phyloP scores from a whole-genome alignment of 2,329 filamentous ascomycete genomes.

The Gaeumannomyces sp. region DNA sequence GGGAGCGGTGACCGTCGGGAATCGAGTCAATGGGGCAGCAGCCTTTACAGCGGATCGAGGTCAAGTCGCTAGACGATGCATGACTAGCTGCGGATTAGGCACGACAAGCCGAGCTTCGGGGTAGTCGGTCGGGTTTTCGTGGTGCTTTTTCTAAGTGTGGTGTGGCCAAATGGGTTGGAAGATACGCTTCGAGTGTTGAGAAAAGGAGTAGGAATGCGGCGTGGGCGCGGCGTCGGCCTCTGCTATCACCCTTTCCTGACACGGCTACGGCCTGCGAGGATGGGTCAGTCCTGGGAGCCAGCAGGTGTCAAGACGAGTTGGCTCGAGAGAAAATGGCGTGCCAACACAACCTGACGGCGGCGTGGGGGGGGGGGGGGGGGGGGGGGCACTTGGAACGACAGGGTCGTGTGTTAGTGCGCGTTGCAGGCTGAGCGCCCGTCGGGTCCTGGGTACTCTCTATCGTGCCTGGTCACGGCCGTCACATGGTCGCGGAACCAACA shows the following conservation, averaged over 20 bases:
- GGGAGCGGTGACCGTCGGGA: not conserved
- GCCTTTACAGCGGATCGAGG: not conserved
- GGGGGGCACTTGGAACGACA: not conserved
- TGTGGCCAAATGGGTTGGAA: not conserved
- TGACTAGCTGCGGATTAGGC: not conserved
- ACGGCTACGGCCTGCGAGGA: not conserved
- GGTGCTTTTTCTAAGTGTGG: not conserved
- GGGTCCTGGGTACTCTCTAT: not conserved
- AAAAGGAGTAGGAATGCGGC: not conserved
- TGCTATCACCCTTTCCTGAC: not conserved
- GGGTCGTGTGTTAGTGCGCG: not conserved
- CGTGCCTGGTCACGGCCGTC: not conserved
- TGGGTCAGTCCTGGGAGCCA: not conserved
- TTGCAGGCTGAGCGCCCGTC: not conserved
- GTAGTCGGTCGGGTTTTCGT: not conserved
- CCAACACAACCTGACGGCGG: not conserved
- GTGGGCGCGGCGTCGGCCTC: not conserved
- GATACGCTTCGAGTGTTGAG: not conserved
- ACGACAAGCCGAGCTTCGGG: not conserved
- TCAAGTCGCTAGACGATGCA: not conserved
- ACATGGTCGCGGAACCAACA: not conserved
- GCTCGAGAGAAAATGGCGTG: not conserved
- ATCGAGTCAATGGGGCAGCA: not conserved
- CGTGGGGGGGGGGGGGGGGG: too few relatives aligned
- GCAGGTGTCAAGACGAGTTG: not conserved